Base-by-base conservation (phyloP, 1,284 basidiomycete species). In the Sporisorium graminicola region DNA sequence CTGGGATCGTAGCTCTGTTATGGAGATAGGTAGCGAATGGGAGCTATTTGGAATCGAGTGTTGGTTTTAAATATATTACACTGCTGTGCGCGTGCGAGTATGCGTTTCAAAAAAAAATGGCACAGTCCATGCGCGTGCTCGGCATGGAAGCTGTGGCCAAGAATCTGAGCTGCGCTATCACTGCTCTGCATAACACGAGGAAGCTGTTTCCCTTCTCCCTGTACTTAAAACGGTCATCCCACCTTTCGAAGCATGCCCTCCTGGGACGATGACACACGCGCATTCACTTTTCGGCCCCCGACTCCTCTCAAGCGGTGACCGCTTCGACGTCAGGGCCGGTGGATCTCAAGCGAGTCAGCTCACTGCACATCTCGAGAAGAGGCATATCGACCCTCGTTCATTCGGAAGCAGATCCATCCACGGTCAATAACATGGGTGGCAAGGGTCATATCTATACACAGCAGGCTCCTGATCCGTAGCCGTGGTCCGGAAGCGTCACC, bases 401-500 rank as follows among this genome's bases (percentile, higher is more conserved):
- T 47, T 13, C 7, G 3, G 13, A 24, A 47, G 9, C 10, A 31
- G 37, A 8, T 14, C n/a, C n/a, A 43, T 40, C 33, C 5, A 40
- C 16, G 37, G 10, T 14, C 14, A 16, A 18, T 40, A 9, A 35
- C 24, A 22, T 31, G 24, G 24, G 33, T 27, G 35, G 29, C 27
- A 42, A 42, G 7, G 24, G 5, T 14, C 3, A 14, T 24, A 24
- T 49, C 59, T 71, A 75, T 6, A 71, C 64, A 58, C 73, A 75
- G 42, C 73, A 75, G 14, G 73, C 58, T 5, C 73, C 73, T 4
- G 59, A 53, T 16, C 64, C 67, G 31, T 70, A 71, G 2, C 67
- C 73, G 20, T 75, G 73, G 26, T 66, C 64, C 3, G 73, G 73
- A 10, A 75, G 60, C 26, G 67, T 64, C 27, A 75, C 67, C 1